Evolutionary conservation across 1,284 basidiomycete species (phyloP).

Genomic region (Somion occarium): DNA sequence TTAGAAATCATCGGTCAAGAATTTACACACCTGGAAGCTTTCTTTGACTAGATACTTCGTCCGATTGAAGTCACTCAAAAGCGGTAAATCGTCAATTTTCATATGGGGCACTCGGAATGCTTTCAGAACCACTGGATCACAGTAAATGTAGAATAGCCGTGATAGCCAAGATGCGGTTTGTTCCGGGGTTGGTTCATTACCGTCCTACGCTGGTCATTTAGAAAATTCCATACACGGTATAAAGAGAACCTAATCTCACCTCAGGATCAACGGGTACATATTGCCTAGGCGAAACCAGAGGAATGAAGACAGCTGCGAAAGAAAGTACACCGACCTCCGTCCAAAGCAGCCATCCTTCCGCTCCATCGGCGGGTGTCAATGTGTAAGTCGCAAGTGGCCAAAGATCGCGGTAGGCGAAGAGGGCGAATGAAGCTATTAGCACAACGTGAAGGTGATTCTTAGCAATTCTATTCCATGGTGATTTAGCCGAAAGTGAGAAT

Average conservation of each 20-base stretch:
- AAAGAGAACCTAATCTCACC: slow-evolving; percentile 22
- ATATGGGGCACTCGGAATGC: slow-evolving; percentile 27
- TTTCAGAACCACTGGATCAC: slow-evolving; percentile 27
- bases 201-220: slow-evolving; percentile 16
- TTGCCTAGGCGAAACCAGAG: slow-evolving; percentile 35
- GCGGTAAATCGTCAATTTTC: slow-evolving; percentile 32
- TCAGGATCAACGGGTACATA: slow-evolving; percentile 37
- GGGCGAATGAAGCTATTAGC: slow-evolving; percentile 10
- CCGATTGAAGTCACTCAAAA: slow-evolving; percentile 43
- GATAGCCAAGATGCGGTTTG: slow-evolving; percentile 32
- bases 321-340: slow-evolving; percentile 31
- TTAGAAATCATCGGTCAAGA: background rate
- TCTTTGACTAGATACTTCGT: slow-evolving; percentile 35
- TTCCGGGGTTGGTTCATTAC: slow-evolving; percentile 25
- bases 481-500: slow-evolving; percentile 14
- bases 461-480: slow-evolving; percentile 9
- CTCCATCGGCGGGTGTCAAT: slow-evolving; percentile 32
- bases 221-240: background rate
- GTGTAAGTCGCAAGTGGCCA: slow-evolving; percentile 52
- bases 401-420: slow-evolving; percentile 57
- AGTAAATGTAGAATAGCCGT: slow-evolving; percentile 25
- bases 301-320: slow-evolving; percentile 34
- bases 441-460: slow-evolving; percentile 16
- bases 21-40: slow-evolving; percentile 23
- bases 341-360: slow-evolving; percentile 26